Evolutionary conservation across 768 basidiomycete species (phyloP).

Genomic region (Omphalotus guepiniiformis): DNA sequence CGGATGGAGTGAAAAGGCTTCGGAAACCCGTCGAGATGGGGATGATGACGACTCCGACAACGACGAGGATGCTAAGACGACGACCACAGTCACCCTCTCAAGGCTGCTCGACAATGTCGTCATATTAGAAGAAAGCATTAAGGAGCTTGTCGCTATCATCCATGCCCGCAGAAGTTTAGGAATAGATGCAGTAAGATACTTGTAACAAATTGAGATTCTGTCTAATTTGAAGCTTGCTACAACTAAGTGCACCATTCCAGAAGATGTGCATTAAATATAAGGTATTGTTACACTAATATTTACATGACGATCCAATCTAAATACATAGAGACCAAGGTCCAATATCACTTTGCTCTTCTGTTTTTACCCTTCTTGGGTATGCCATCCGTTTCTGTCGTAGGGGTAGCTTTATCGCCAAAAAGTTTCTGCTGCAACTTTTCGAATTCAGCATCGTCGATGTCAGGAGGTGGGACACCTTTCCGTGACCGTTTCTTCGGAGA

Average conservation of each 20-base stretch:
- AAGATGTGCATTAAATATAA: no score
- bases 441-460: constrained; percentile 66
- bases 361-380: constrained; percentile 26
- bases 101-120: constrained; percentile 91
- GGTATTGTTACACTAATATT: no score
- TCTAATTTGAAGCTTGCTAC: no score
- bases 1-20: constrained; percentile 41
- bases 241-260: no score
- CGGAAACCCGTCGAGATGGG: constrained; percentile 13
- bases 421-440: constrained; percentile 55
- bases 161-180: constrained; percentile 81
- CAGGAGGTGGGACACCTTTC: constrained; percentile 39
- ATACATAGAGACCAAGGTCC: neutral
- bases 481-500: constrained; percentile 50
- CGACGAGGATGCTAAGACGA: constrained; percentile 24
- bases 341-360: constrained; percentile 31
- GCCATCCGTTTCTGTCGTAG: constrained; percentile 17
- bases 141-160: constrained; percentile 84
- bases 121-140: constrained; percentile 90
- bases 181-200: constrained; percentile 75
- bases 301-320: neutral
- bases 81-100: constrained; percentile 64
- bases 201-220: constrained; percentile 42
- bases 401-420: constrained; percentile 41
- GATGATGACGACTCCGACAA: constrained; percentile 26